Conservation (phyloP, 495 filamentous ascomycete species). For the Aspergillus olivimuriae region DNA sequence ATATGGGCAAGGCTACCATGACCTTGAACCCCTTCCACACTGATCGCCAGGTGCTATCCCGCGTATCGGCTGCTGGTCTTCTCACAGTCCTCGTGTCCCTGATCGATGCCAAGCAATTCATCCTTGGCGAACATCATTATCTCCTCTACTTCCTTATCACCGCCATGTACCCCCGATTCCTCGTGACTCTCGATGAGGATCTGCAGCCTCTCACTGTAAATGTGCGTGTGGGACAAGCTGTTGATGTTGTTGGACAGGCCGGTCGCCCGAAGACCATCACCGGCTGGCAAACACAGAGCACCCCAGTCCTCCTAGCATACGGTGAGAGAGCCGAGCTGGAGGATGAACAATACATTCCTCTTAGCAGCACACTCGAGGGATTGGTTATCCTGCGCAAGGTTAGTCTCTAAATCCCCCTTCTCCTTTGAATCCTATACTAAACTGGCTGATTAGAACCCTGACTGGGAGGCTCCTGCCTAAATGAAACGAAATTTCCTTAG, state of each 20-base stretch:
- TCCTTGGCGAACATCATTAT: conserved; percentile 84
- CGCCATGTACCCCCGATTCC: conserved; percentile 95
- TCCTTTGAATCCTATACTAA: background rate
- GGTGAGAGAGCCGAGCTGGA: conserved; percentile 95
- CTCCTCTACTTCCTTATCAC: conserved; percentile 96
- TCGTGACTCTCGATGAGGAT: conserved; percentile 92
- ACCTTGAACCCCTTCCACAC: conserved; percentile 97
- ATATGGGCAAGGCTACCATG: conserved; percentile 99
- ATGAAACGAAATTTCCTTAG: conserved; percentile 15
- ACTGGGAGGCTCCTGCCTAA: conserved; percentile 44
- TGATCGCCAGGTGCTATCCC: conserved; percentile 88
- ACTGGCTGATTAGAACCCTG: conserved; percentile 39
- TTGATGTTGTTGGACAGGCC: conserved; percentile 96
- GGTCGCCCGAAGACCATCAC: conserved; percentile 98
- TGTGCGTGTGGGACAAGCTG: conserved; percentile 93
- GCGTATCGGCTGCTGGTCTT: conserved; percentile 83
- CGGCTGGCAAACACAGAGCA: conserved; percentile 99
- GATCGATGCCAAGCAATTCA: conserved; percentile 92
- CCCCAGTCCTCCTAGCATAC: conserved; percentile 84
- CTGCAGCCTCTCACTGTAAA: conserved; percentile 92
- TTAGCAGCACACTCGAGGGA: conserved; percentile 87
- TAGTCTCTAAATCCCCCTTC: conserved; percentile 25
- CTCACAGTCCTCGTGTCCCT: conserved; percentile 85
- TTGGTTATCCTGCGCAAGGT: conserved; percentile 97
- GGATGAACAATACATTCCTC: conserved; percentile 91